Conservation (phyloP, 2,329 filamentous ascomycete species). For the Pseudogymnoascus sp. region DNA sequence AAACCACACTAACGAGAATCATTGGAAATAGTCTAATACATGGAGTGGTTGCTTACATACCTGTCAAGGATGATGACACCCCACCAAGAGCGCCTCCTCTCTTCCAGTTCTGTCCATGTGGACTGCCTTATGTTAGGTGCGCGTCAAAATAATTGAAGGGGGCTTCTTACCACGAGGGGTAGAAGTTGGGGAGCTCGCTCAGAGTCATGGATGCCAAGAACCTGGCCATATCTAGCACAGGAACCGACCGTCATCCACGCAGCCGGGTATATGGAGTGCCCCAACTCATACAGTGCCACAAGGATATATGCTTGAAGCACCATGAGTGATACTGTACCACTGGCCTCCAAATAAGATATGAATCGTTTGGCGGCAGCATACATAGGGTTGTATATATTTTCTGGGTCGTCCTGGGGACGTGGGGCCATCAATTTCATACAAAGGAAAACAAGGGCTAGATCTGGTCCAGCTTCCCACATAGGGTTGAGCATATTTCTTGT, state of each 20-base stretch:
- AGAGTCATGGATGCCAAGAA: slow-evolving; percentile 35
- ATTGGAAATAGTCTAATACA: neutral
- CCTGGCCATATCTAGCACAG: slow-evolving; percentile 37
- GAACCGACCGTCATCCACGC: slow-evolving; percentile 40
- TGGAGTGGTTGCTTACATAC: slow-evolving; percentile 17
- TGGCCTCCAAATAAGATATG: slow-evolving; percentile 32
- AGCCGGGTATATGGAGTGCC: slow-evolving; percentile 42
- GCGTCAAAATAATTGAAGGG: neutral
- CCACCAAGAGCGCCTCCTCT: slow-evolving; percentile 41
- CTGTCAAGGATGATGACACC: slow-evolving; percentile 39
- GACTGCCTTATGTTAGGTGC: slow-evolving; percentile 19
- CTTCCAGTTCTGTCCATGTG: slow-evolving; percentile 41
- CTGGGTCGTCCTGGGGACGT: slow-evolving; percentile 29
- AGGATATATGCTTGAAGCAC: slow-evolving; percentile 39
- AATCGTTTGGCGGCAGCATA: slow-evolving; percentile 38
- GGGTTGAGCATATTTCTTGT: slow-evolving; percentile 31
- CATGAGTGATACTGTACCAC: slow-evolving; percentile 35
- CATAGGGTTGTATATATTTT: slow-evolving; percentile 30
- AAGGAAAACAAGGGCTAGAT: slow-evolving; percentile 39
- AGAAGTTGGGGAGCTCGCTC: slow-evolving; percentile 32
- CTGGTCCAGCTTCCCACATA: slow-evolving; percentile 36
- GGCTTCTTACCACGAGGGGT: slow-evolving; percentile 26
- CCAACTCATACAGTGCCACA: slow-evolving; percentile 39
- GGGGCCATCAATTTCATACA: slow-evolving; percentile 40
- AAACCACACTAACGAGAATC: slow-evolving; percentile 21